A percentile compares a stretch with the other conserved stretches of the same genome.
phyloP scores from a whole-genome alignment of 495 filamentous ascomycete species.

The Penicillium nucicola region DNA sequence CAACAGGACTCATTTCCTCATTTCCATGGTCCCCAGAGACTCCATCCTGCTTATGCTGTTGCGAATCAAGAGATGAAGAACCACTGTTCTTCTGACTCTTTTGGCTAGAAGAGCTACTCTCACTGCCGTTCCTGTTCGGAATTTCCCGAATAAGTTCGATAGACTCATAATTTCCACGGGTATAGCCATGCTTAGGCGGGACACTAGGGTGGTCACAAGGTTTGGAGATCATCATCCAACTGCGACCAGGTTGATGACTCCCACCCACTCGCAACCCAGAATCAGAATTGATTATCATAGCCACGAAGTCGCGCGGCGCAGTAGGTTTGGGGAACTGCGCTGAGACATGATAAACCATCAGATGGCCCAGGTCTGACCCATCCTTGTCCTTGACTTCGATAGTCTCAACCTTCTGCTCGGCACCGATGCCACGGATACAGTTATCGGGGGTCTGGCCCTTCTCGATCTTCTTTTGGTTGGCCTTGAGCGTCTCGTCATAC shows the following conservation, averaged over 20 bases:
- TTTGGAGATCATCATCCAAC: conserved; percentile 83
- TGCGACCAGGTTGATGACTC: conserved; percentile 37
- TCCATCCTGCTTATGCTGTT: conserved; percentile 38
- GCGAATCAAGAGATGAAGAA: neutral
- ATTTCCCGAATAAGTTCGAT: conserved; percentile 90
- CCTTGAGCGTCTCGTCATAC: conserved; percentile 54
- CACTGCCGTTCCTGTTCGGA: conserved; percentile 29
- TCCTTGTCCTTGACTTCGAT: conserved; percentile 35
- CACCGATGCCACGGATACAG: conserved; percentile 79
- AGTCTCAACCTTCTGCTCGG: conserved; percentile 66
- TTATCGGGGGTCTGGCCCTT: conserved; percentile 37
- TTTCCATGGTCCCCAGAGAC: conserved; percentile 43
- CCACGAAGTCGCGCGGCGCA: conserved; percentile 82
- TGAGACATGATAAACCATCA: conserved; percentile 73
- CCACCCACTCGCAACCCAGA: conserved; percentile 22
- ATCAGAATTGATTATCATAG: conserved; percentile 61
- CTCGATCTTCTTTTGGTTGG: conserved; percentile 53
- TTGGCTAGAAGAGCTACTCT: conserved; percentile 1
- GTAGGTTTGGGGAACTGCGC: conserved; percentile 90
- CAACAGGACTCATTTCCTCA: conserved; percentile 63
- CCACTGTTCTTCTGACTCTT: conserved; percentile 1
- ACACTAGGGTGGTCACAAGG: conserved; percentile 75
- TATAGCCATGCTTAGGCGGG: conserved; percentile 62
- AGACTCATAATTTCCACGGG: conserved; percentile 85
- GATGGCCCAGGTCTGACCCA: conserved; percentile 48